Conservation (phyloP, 2,329 filamentous ascomycete genomes). For the Penicillium sp. region DNA sequence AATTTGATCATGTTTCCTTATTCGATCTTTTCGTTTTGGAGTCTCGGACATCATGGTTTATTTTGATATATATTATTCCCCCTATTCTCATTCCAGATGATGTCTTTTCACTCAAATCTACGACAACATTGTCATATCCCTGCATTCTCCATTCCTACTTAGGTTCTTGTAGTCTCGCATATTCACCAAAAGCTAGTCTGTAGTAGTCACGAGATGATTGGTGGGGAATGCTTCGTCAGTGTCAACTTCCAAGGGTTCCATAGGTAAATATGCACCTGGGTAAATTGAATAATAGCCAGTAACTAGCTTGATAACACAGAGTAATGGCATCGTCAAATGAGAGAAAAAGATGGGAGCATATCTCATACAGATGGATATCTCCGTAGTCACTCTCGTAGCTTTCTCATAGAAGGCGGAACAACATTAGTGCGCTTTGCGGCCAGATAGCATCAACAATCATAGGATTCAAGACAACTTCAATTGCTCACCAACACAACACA, state of each 20-base stretch:
- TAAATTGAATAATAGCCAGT: too few relatives aligned
- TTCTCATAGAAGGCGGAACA: conserved; percentile 16
- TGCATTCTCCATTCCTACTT: not conserved
- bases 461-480: conserved; percentile 5
- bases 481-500: conserved; percentile 13
- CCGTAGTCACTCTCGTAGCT: not conserved
- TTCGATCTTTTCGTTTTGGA: conserved; percentile 4
- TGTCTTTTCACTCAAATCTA: conserved; percentile 1
- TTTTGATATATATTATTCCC: conserved; percentile 11
- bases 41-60: conserved; percentile 1
- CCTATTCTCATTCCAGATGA: conserved; percentile 6
- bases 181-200: too few relatives aligned
- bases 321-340: not conserved
- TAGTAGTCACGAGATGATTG: too few relatives aligned
- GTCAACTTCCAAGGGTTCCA: too few relatives aligned
- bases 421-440: conserved; percentile 27
- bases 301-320: not conserved
- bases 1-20: conserved; percentile 13
- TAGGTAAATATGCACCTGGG: too few relatives aligned
- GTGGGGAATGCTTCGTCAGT: too few relatives aligned
- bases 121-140: not conserved
- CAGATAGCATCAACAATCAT: conserved; percentile 27
- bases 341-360: not conserved
- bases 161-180: too few relatives aligned
- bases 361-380: not conserved